phyloP scores from a whole-genome alignment of 495 filamentous ascomycete species.

The Amniculicola lignicola region DNA sequence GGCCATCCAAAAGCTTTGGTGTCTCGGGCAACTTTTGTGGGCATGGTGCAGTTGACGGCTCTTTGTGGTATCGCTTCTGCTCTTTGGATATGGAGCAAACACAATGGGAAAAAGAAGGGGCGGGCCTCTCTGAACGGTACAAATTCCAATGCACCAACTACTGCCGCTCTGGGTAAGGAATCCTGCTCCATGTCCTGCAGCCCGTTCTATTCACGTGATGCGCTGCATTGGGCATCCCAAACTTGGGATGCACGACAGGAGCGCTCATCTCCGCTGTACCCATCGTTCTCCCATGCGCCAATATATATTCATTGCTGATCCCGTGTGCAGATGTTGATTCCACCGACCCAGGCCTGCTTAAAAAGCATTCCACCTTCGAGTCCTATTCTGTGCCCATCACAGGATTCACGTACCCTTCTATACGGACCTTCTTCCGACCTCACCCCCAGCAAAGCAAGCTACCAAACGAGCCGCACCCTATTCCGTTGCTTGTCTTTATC shows the following conservation, averaged over 20 bases:
- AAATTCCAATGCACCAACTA: not conserved
- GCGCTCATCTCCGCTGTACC: not conserved
- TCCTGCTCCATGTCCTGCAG: constrained; percentile 1
- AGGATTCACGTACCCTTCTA: constrained; percentile 64
- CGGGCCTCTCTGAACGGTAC: not conserved
- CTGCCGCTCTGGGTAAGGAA: constrained; percentile 16
- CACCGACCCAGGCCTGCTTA: constrained; percentile 72
- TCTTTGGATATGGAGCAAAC: constrained; percentile 33
- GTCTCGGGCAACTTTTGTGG: constrained; percentile 19
- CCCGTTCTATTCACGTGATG: constrained; percentile 12
- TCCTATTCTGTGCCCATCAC: constrained; percentile 53
- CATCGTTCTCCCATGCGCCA: not conserved
- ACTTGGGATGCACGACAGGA: too few relatives aligned
- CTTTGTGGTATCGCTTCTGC: constrained; percentile 32
- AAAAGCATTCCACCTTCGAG: constrained; percentile 68
- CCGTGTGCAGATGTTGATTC: constrained; percentile 15
- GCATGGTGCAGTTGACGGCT: constrained; percentile 34
- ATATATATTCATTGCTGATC: not conserved
- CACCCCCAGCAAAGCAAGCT: constrained; percentile 79
- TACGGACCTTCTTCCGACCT: constrained; percentile 78
- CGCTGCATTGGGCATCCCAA: not conserved
- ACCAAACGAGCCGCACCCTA: constrained; percentile 62
- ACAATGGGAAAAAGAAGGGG: constrained; percentile 5
- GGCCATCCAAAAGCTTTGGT: not conserved
- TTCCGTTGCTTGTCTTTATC: constrained; percentile 86